Evolutionary conservation across 208 protist genomes (phyloP), one percentile per base, ranked within the genome.

Genomic region (Borovskyia barvae): DNA sequence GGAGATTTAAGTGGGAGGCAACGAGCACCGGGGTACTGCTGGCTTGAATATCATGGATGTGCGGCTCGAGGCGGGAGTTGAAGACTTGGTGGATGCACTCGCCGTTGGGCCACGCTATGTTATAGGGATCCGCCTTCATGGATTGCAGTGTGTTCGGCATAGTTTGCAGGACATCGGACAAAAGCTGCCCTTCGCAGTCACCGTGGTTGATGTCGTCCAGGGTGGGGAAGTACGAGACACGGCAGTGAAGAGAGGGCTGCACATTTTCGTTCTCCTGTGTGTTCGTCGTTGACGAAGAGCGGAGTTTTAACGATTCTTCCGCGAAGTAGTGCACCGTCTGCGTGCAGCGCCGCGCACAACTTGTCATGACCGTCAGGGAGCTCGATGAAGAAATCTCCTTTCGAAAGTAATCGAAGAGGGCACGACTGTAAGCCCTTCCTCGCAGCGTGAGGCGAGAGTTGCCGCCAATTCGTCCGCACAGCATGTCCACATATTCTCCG

Each of bases 21-120:
- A 95, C 85, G 7, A 95, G 75, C 50, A 95, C 77, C 0, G 85
- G 83, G 2, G 68, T 64, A 20, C 67, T 72, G 66, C 83, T 93
- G 5, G 85, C 89, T 52, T 95, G 89, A 40, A 95, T 92, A 58
- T 95, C 89, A 54, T 95, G 89, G 53, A 95, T 95, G 53, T 92
- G 85, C 5, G 85, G 89, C 75, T 95, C 85, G 15, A 95, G 68
- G 7, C 89, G 85, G 0, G 82, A 72, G 57, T 92, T 93, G 51
- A 88, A 95, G 33, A 95, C 80, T 50, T 95, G 89, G 63, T 95
- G 83, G 36, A 92, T 78, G 53, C 84, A 93, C 69, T 95, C 85
- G 7, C 89, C 89, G 40, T 95, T 95, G 0, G 89, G 89, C 85
- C 89, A 95, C 24, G 85, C 83, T 0, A 82, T 82, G 72, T 91